Percentiles rank a stretch among this genome's conserved stretches.
phyloP scores from a whole-genome alignment of 768 basidiomycete genomes.

The Xerocomus brunneocitrinus region DNA sequence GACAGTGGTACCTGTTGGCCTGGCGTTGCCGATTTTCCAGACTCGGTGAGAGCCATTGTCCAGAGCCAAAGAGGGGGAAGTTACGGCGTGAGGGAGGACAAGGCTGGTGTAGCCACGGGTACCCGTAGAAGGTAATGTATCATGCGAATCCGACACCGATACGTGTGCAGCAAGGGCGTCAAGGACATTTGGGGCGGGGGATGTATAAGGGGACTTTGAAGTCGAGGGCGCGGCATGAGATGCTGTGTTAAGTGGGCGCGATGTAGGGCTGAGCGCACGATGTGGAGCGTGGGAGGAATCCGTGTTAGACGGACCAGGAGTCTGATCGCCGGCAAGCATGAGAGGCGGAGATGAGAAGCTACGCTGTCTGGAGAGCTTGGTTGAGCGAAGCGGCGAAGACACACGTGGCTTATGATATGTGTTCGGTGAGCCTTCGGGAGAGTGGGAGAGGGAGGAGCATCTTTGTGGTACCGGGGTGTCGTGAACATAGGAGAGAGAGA shows the following conservation, averaged over 20 bases:
- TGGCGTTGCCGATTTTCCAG: constrained; percentile 23
- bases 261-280: constrained; percentile 8
- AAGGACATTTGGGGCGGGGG: constrained; percentile 26
- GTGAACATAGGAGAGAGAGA: background rate
- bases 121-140: constrained; percentile 40
- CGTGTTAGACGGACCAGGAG: background rate
- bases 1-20: constrained; percentile 10
- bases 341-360: constrained; percentile 29
- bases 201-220: constrained; percentile 31
- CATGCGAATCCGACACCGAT: constrained; percentile 22
- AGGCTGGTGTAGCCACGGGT: constrained; percentile 56
- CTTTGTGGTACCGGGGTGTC: constrained; percentile 14
- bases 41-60: constrained; percentile 12
- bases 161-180: constrained; percentile 32
- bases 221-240: constrained; percentile 18
- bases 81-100: constrained; percentile 42
- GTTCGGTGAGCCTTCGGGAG: constrained; percentile 8
- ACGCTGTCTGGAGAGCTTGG: constrained; percentile 27
- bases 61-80: constrained; percentile 18
- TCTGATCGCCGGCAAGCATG: constrained; percentile 5
- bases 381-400: constrained; percentile 20
- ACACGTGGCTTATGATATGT: constrained; percentile 19
- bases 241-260: constrained; percentile 11
- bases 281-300: constrained; percentile 6
- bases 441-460: constrained; percentile 12